Conservation (phyloP, 1,139 yeast genomes). For the Lodderomyces beijingensis region DNA sequence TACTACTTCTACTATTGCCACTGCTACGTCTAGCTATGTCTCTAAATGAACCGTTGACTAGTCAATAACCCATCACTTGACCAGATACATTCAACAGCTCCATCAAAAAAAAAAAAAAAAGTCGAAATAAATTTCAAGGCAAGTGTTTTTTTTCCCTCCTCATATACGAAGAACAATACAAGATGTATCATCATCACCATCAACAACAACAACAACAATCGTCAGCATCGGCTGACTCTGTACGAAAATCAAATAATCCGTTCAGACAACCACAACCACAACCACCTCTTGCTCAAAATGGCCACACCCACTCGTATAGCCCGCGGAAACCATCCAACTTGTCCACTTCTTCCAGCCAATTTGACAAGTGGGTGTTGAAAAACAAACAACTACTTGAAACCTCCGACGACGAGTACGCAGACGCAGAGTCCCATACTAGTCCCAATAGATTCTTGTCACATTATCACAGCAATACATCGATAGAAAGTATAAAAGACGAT, state of each 20-base stretch:
- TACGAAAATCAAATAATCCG: conserved; percentile 57
- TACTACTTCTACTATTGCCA: too few relatives aligned
- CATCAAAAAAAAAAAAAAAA: too few relatives aligned
- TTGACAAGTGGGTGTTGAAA: conserved; percentile 50
- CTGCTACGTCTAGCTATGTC: too few relatives aligned
- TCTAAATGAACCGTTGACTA: too few relatives aligned
- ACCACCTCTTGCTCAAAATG: conserved; percentile 3
- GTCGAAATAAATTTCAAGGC: too few relatives aligned
- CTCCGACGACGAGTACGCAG: conserved; percentile 30
- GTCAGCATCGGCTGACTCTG: conserved; percentile 32
- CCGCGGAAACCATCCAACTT: conserved; percentile 15
- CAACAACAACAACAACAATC: conserved; percentile 25
- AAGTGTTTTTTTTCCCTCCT: background rate
- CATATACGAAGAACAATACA: background rate
- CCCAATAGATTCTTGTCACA: conserved; percentile 5
- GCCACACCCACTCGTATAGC: conserved; percentile 2
- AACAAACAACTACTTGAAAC: conserved; percentile 43
- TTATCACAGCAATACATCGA: conserved; percentile 6
- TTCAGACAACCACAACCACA: conserved; percentile 32
- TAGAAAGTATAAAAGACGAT: conserved; percentile 1
- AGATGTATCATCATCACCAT: background rate
- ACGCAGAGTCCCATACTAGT: conserved; percentile 3
- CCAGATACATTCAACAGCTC: too few relatives aligned
- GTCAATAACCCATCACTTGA: too few relatives aligned
- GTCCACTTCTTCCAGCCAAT: conserved; percentile 20